These are phyloP conservation scores for Talaromyces proteolyticus DNA, from an alignment of 495 filamentous ascomycete genomes.

Conservation along the genomic window DNA sequence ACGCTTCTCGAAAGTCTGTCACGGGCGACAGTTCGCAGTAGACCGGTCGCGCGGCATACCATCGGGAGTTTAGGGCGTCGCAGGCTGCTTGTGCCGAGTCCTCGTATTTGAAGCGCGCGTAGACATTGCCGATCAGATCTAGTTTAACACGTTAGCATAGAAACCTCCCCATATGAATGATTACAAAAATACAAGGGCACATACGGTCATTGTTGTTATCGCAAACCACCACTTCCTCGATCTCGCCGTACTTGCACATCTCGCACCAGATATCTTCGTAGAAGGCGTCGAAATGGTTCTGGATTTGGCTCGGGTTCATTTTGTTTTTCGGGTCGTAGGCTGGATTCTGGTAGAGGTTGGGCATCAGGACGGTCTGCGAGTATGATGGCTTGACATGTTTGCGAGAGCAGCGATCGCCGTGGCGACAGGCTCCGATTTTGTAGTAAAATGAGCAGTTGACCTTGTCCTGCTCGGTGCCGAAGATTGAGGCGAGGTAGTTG, in stretches of 20 bases:
- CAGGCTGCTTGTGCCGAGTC: constrained; percentile 89
- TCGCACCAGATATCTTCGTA: constrained; percentile 99
- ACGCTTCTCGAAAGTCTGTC: constrained; percentile 97
- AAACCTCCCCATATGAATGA: no score
- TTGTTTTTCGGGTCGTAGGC: constrained; percentile 95
- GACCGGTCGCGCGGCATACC: constrained; percentile 96
- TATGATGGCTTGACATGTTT: constrained; percentile 99
- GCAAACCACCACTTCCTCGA: constrained; percentile 85
- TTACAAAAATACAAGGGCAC: constrained; percentile 27
- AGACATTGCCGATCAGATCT: constrained; percentile 98
- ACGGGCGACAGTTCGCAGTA: constrained; percentile 97
- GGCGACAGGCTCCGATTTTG: constrained; percentile 97
- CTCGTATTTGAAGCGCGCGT: constrained; percentile 99
- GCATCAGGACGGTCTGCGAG: constrained; percentile 93
- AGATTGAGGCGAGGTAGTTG: constrained; percentile 99
- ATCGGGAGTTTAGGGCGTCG: constrained; percentile 88
- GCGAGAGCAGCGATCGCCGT: constrained; percentile 94
- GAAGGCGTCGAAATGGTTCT: constrained; percentile 99
- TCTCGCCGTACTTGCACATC: constrained; percentile 90
- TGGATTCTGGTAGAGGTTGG: constrained; percentile 98
- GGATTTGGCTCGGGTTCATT: constrained; percentile 90
- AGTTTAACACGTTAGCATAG: background rate
- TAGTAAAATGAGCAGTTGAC: constrained; percentile 83
- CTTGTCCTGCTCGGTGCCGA: constrained; percentile 99
- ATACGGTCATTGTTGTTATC: constrained; percentile 95